A percentile compares a stretch with the other conserved stretches of the same genome.
Evolutionary conservation across 805 yeast genomes (phyloP).

Genomic region (Lipomyces anomalus): DNA sequence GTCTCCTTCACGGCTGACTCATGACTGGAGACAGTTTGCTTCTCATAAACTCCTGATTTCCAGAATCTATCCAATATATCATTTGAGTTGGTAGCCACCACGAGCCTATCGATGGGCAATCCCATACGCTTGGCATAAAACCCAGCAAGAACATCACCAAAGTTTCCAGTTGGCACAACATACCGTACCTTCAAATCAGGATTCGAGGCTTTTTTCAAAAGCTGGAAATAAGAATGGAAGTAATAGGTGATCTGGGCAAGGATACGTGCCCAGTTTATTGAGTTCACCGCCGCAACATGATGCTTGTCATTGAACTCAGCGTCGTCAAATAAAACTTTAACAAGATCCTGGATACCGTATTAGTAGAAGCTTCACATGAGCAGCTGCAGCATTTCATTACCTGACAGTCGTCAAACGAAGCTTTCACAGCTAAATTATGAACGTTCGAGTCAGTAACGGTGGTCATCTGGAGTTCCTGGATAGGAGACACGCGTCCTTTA

Average conservation of each 20-base stretch:
- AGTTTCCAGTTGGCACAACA: slow-evolving; percentile 97
- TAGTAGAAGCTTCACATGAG: no score
- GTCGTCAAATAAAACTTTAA: slow-evolving; percentile 89
- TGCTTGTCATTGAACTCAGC: slow-evolving; percentile 77
- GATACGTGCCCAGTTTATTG: slow-evolving; percentile 98
- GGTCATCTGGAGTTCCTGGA: slow-evolving; percentile 98
- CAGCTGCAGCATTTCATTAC: no score
- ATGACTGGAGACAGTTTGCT: slow-evolving; percentile 32
- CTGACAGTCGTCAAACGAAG: slow-evolving; percentile 95
- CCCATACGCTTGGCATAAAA: slow-evolving; percentile 95
- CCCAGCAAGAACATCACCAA: slow-evolving; percentile 97
- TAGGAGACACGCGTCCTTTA: slow-evolving; percentile 93
- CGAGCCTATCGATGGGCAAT: slow-evolving; percentile 75
- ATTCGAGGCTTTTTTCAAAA: slow-evolving; percentile 33
- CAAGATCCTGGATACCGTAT: slow-evolving; percentile 96
- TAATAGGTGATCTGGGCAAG: slow-evolving; percentile 96
- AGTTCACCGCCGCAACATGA: slow-evolving; percentile 96
- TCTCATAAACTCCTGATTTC: slow-evolving; percentile 78
- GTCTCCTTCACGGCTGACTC: slow-evolving; percentile 72
- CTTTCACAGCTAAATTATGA: slow-evolving; percentile 90
- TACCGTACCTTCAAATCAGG: slow-evolving; percentile 53
- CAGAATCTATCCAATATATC: slow-evolving; percentile 92
- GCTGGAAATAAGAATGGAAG: slow-evolving; percentile 83
- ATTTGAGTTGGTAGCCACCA: slow-evolving; percentile 93
- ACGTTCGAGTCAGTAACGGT: slow-evolving; percentile 89